These are phyloP conservation scores for Parafenestella ontariensis DNA, from an alignment of 2,329 filamentous ascomycete genomes.

Conservation along the genomic window DNA sequence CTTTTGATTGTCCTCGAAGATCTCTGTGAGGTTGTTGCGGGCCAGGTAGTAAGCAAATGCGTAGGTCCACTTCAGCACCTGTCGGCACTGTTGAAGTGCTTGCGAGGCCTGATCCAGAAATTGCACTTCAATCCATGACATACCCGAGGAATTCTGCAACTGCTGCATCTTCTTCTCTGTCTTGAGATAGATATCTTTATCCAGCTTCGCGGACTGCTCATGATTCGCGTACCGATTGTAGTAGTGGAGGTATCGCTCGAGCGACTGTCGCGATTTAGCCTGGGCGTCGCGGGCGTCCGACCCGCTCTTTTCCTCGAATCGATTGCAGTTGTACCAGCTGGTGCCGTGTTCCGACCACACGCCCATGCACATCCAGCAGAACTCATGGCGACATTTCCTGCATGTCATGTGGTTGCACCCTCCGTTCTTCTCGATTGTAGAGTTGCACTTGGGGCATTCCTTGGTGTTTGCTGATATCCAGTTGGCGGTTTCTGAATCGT, in stretches of 20 bases:
- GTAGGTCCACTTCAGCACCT: constrained; percentile 99
- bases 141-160: constrained; percentile 88
- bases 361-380: constrained; percentile 99
- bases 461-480: constrained; percentile 99
- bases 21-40: constrained; percentile 92
- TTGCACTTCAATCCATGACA: constrained; percentile 99
- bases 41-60: constrained; percentile 98
- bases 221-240: constrained; percentile 99
- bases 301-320: constrained; percentile 95
- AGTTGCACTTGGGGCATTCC: constrained; percentile 94
- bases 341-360: constrained; percentile 98
- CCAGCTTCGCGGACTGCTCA: constrained; percentile 94
- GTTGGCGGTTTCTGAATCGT: constrained; percentile 97
- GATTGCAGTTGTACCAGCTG: constrained; percentile 99
- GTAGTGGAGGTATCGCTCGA: constrained; percentile 98
- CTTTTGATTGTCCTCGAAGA: constrained; percentile 99
- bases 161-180: constrained; percentile 99
- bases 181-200: constrained; percentile 94
- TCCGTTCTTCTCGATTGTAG: constrained; percentile 98
- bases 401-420: constrained; percentile 99
- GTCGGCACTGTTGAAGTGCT: constrained; percentile 93
- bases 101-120: constrained; percentile 94
- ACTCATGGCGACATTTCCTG: constrained; percentile 92
- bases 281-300: constrained; percentile 89
- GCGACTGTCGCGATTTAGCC: constrained; percentile 84